Base-by-base conservation (phyloP, 75 land plant species). In the Selaginella moellendorffii region DNA sequence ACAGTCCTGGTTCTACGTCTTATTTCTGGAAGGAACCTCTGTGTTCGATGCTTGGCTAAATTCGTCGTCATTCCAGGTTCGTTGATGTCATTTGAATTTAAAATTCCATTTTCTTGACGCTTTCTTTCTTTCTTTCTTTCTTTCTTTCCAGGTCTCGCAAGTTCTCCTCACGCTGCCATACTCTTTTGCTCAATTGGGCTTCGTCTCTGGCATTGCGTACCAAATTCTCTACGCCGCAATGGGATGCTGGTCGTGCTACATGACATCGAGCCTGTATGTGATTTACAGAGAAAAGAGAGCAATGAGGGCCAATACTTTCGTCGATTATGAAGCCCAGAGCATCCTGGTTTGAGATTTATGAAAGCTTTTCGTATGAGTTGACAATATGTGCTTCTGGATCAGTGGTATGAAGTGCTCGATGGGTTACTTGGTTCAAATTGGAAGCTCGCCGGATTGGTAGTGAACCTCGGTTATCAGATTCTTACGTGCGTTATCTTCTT, bases 171-270 rank as follows among this genome's bases (percentile, higher is more conserved):
- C 59, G 2, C n/a, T 56, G 5, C 59, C 59, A 8, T 56, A 21
- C 59, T 56, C 59, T 2, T 56, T 56, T 19, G 59, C 59, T 2
- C 59, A 56, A 56, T 21, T 56, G 59, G 59, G 59, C 17, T 19
- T 56, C 9, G 59, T 19, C 24, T 56, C 59, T 9, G 59, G 59
- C 23, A 56, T 19, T 2, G 5, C 9, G 9, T 56, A 9, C 19
- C 59, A 56, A 56, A 2, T 56, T 8, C n/a, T 56, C 17, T 56
- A 56, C n/a, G 59, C 23, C n/a, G 5, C n/a, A 8, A 56, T 56
- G 19, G 59, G 59, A 2, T 56, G 59, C n/a, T 56, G 59, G 59
- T 19, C 59, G 19, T 56, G 59, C 59, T 56, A 56, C 59, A 56
- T 56, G 59, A 25, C 24, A 5, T 8, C 59, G 5, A 56, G 59